Evolutionary conservation across 768 basidiomycete species (phyloP), one percentile per base, ranked within the genome.

Genomic region (Rhizopogon roseolus): DNA sequence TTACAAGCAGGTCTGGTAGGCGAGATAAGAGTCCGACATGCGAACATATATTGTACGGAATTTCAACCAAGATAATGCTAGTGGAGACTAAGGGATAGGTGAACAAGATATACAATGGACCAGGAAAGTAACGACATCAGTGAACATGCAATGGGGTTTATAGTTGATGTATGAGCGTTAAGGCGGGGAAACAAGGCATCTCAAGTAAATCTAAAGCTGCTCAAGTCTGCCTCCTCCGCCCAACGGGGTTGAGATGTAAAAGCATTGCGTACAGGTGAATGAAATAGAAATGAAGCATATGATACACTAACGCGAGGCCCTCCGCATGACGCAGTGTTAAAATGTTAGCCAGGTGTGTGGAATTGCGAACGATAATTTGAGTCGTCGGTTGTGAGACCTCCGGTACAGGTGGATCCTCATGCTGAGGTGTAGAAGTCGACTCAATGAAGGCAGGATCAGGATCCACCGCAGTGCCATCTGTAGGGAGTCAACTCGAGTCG

Each of bases 211-310:
- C 54, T 40, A 54, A 22, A 25, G n/a, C 50, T 32, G 29, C 59
- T 67, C 10, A 71, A 25, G 55, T 55, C 64, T 68, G 64, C 61
- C 49, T 69, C 49, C 60, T 67, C 55, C 61, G 59, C 55, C 61
- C 60, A 36, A 54, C 48, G 57, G 65, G 62, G 37, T 66, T 66
- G 61, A 74, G 60, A 61, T 72, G 71, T 59, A 73, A 58, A 48
- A 76, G 60, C 55, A 77, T 49, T 54, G 71, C 66, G 62, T 77
- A 77, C 66, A 77, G 61, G 60, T 77, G 70, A 52, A 74, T 59
- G 59, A 75, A 65, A 61, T 75, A 77, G 59, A 77, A 61, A 64
- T 71, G 72, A 56, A 76, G 69, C 64, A 77, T 66, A 66, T 65
- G 64, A 70, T 71, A 69, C 66, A 71, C 60, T 50, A 73, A 50